A percentile compares a stretch with the other conserved stretches of the same genome.
phyloP scores from a whole-genome alignment of 495 filamentous ascomycete species.

The Annulohypoxylon maeteangense region DNA sequence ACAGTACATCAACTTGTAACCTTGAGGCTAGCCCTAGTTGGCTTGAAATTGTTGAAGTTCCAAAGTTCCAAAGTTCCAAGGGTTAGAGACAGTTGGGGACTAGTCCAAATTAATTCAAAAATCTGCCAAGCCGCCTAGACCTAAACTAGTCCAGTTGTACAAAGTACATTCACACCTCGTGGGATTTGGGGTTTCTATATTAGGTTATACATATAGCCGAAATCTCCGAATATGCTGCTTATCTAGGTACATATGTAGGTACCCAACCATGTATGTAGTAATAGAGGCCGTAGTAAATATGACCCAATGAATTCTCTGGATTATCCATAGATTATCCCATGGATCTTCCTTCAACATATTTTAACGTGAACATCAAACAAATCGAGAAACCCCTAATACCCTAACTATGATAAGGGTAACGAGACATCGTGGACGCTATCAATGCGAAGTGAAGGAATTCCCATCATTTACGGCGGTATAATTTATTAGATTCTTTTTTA shows the following conservation, averaged over 20 bases:
- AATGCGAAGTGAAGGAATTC: too few relatives aligned
- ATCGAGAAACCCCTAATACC: too few relatives aligned
- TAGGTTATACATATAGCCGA: neutral
- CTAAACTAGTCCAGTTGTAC: neutral
- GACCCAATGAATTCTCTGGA: neutral
- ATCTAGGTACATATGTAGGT: neutral
- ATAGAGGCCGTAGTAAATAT: neutral
- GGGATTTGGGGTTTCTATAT: too few relatives aligned
- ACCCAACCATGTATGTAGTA: neutral
- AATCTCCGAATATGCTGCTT: neutral
- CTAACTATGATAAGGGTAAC: too few relatives aligned
- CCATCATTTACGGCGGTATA: too few relatives aligned
- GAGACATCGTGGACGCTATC: too few relatives aligned
- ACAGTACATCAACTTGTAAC: neutral
- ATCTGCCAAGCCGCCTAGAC: constrained; percentile 13
- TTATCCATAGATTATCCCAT: too few relatives aligned
- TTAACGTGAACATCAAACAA: too few relatives aligned
- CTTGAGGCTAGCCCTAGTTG: neutral
- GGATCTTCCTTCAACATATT: neutral
- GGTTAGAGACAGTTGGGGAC: neutral
- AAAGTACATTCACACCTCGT: too few relatives aligned
- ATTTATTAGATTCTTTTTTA: too few relatives aligned
- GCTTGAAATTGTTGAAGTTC: constrained; percentile 14
- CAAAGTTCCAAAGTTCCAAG: neutral
- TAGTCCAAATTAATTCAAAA: constrained; percentile 2